Conservation (phyloP, 2,329 filamentous ascomycete genomes). For the Penicillium frequentans region DNA sequence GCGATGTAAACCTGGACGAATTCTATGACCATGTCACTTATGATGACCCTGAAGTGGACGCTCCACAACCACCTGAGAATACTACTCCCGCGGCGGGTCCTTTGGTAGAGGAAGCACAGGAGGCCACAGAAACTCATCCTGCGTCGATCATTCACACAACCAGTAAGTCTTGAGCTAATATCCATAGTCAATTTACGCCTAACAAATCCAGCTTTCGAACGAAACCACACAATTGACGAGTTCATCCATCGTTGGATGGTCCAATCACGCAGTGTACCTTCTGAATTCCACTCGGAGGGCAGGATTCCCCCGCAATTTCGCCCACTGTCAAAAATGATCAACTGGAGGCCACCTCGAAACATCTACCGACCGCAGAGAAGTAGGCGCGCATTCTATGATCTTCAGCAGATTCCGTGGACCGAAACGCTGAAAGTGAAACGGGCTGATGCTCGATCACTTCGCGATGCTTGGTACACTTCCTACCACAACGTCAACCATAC, state of each 20-base stretch:
- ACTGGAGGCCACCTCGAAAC: slow-evolving; percentile 35
- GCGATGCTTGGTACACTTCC: slow-evolving; percentile 43
- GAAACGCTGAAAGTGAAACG: slow-evolving; percentile 37
- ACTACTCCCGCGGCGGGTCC: slow-evolving; percentile 1
- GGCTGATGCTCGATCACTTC: slow-evolving; percentile 37
- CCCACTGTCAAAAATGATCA: slow-evolving; percentile 34
- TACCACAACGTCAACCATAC: slow-evolving; percentile 40
- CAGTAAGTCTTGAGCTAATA: slow-evolving; percentile 21
- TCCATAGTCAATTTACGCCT: neutral
- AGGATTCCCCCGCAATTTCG: slow-evolving; percentile 20
- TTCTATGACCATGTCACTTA: slow-evolving; percentile 28
- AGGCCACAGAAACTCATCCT: slow-evolving; percentile 16
- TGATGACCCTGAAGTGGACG: slow-evolving; percentile 10
- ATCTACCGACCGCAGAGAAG: slow-evolving; percentile 32
- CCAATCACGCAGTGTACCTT: slow-evolving; percentile 15
- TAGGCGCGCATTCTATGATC: slow-evolving; percentile 33
- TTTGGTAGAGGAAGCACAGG: slow-evolving; percentile 9
- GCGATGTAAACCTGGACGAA: slow-evolving; percentile 31
- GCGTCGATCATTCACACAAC: slow-evolving; percentile 30
- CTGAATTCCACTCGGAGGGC: neutral
- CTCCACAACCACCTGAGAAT: slow-evolving; percentile 1
- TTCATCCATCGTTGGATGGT: slow-evolving; percentile 44
- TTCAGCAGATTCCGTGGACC: slow-evolving; percentile 45
- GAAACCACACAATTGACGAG: slow-evolving; percentile 44
- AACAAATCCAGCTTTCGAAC: slow-evolving; percentile 34